A percentile compares a stretch with the other conserved stretches of the same genome.
These are phyloP conservation scores for Blastocystis sp. DNA, from an alignment of 352 stramenopile species.

Conservation along the genomic window DNA sequence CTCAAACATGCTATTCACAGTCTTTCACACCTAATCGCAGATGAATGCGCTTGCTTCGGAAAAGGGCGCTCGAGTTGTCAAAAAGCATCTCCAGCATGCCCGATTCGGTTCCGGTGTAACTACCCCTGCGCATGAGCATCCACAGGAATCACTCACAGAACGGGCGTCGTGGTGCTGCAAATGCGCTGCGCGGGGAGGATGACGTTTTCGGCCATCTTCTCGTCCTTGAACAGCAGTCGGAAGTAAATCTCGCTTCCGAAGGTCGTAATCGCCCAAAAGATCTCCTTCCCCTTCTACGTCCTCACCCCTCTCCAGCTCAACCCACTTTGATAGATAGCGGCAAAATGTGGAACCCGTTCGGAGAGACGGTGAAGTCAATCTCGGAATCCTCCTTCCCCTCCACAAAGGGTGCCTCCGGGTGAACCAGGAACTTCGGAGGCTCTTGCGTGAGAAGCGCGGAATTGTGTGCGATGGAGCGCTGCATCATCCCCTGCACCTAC, in stretches of 20 bases:
- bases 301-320: background rate
- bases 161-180: background rate
- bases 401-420: slow-evolving; percentile 36
- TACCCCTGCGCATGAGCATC: slow-evolving; percentile 1
- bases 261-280: slow-evolving; percentile 48
- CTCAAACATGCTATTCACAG: background rate
- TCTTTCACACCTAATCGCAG: slow-evolving; percentile 38
- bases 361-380: slow-evolving; percentile 53
- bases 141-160: background rate
- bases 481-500: slow-evolving; percentile 59
- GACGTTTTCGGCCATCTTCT: slow-evolving; percentile 45
- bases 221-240: slow-evolving; percentile 31
- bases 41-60: slow-evolving; percentile 33
- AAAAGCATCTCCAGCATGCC: slow-evolving; percentile 63
- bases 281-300: slow-evolving; percentile 45
- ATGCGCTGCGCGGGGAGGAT: slow-evolving; percentile 47
- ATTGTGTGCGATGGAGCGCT: slow-evolving; percentile 46
- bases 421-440: slow-evolving; percentile 34
- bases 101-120: slow-evolving; percentile 28
- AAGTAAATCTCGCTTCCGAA: slow-evolving; percentile 5
- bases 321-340: slow-evolving; percentile 54
- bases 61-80: slow-evolving; percentile 44
- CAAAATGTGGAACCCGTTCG: slow-evolving; percentile 34
- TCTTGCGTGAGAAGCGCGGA: slow-evolving; percentile 3
- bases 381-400: slow-evolving; percentile 65